phyloP scores from a whole-genome alignment of 176 grass and related monocot species.

The Rhynchospora tenuis region DNA sequence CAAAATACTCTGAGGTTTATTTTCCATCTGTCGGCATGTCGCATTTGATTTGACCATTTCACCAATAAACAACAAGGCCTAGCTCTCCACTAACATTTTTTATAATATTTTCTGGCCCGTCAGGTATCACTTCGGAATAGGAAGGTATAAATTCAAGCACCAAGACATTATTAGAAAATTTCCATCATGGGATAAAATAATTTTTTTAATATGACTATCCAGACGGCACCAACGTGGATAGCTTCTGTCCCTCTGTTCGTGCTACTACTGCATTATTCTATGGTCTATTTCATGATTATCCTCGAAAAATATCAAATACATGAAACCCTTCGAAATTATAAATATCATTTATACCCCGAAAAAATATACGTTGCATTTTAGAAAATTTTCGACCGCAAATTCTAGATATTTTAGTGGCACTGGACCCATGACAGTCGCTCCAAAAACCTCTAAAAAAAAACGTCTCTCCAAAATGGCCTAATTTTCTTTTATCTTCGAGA shows the following conservation, averaged over 20 bases:
- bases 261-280: background rate
- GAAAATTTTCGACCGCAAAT: background rate
- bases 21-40: background rate
- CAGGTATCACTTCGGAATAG: conserved; percentile 10
- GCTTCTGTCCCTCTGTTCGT: background rate
- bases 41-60: conserved; percentile 18
- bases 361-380: background rate
- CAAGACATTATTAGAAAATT: conserved; percentile 11
- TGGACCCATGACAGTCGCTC: too few species aligned
- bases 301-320: background rate
- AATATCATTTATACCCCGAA: background rate
- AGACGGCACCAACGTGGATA: conserved; percentile 9
- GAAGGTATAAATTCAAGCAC: background rate
- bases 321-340: background rate
- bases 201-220: background rate
- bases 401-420: background rate
- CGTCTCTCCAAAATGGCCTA: too few species aligned
- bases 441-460: too few species aligned
- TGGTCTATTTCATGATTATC: background rate
- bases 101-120: background rate
- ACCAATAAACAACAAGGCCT: conserved; percentile 6
- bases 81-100: background rate
- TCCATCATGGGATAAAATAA: conserved; percentile 15
- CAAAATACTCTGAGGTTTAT: conserved; percentile 6
- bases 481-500: too few species aligned